Base-by-base conservation (phyloP, 1,139 yeast species). In the Taphrina communis region DNA sequence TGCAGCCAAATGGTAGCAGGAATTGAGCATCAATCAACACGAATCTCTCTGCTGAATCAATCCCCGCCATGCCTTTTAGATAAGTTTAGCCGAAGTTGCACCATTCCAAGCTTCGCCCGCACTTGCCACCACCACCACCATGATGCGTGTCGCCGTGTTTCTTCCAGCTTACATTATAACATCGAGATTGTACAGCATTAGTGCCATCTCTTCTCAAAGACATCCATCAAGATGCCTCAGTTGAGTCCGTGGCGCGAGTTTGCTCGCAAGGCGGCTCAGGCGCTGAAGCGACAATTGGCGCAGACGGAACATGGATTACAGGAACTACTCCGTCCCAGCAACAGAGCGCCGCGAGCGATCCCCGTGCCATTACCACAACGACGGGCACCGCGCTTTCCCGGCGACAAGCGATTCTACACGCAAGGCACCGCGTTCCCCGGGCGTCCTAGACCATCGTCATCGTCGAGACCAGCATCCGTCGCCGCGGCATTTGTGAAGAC, bases 261-360 rank as follows among this genome's bases (percentile, higher is more conserved):
- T 31, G 67, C 67, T 50, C 67, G 67, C 67, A 63, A 63, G 58
- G 46, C 59, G 9, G 67, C 67, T 61, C 67, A 63, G 39, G 61
- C 67, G 14, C 44, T 63, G 38, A 63, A 48, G 55, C 67, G 67
- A 11, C 67, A 63, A 38, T 35, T 63, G 21, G 61, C 58, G 44
- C 67, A 63, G 52, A 63, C 67, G 8, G 67, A 63, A 38, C 36
- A 53, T n/a, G 67, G 59, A 8, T 36, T 63, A 8, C 36, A 61
- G 25, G 42, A 48, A 14, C 44, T 63, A 21, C 41, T 63, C 21
- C 46, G 48, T 17, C 67, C 67, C 19, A 58, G 52, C 35, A 25
- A 25, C 31, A 31, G 58, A 38, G 55, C 51, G 38, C 56, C 59
- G 6, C 60, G 35, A 36, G 60, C 61, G n/a, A 57, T 53, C 7